These are phyloP conservation scores for Arthroderma uncinatum DNA, from an alignment of 2,329 filamentous ascomycete species.

Conservation along the genomic window DNA sequence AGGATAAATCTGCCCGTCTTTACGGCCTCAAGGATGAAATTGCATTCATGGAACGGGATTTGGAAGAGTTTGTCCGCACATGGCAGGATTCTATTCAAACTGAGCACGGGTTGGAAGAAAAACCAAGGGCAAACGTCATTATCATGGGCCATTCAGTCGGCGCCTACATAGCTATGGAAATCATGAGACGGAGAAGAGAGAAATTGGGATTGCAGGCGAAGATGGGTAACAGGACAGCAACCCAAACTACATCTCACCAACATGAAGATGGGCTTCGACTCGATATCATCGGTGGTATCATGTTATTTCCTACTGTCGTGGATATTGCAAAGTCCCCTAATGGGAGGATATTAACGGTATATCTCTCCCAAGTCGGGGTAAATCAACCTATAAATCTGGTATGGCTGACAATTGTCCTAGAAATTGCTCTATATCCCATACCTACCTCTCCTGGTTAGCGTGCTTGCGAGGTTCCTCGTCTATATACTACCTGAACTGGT, in stretches of 20 bases:
- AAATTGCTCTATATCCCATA: conserved; percentile 27
- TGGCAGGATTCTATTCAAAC: conserved; percentile 13
- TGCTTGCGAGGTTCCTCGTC: conserved; percentile 35
- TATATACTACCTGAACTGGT: conserved; percentile 31
- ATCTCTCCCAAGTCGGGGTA: conserved; percentile 4
- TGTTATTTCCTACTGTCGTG: conserved; percentile 65
- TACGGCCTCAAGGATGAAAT: conserved; percentile 43
- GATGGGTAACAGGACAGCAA: background rate
- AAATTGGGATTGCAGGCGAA: conserved; percentile 16
- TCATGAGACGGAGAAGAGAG: conserved; percentile 48
- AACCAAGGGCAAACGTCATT: conserved; percentile 39
- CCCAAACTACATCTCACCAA: background rate
- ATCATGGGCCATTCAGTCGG: conserved; percentile 67
- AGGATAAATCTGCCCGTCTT: conserved; percentile 7
- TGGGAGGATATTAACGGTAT: conserved; percentile 43
- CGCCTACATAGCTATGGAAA: conserved; percentile 58
- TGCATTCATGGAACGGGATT: conserved; percentile 33
- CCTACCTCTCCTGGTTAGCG: conserved; percentile 27
- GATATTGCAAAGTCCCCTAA: conserved; percentile 54
- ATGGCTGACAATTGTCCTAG: conserved; percentile 13
- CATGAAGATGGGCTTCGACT: conserved; percentile 18
- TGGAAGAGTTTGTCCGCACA: conserved; percentile 30
- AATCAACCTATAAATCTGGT: no score
- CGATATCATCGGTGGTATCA: conserved; percentile 42
- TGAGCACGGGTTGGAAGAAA: background rate